Conservation (phyloP, 1,284 basidiomycete genomes). For the Moesziomyces aphidis region DNA sequence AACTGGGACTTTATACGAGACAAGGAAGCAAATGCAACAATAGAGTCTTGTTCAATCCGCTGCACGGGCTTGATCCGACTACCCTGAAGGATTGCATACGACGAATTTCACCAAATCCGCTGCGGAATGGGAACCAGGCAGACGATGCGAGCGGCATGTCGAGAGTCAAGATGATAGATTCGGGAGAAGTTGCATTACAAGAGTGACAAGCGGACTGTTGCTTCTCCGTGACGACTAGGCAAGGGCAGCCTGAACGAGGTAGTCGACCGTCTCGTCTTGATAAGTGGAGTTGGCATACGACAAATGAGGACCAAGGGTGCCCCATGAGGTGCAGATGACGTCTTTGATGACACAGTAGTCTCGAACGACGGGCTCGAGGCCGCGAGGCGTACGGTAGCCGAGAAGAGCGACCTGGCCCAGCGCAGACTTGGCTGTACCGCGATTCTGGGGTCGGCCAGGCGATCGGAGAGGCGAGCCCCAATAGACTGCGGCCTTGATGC, state of each 20-base stretch:
- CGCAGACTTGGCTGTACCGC: slow-evolving; percentile 11
- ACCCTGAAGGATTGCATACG: no score
- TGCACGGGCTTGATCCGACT: no score
- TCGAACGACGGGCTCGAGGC: slow-evolving; percentile 17
- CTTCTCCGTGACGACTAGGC: no score
- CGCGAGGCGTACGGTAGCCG: slow-evolving; percentile 26
- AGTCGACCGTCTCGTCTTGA: slow-evolving; percentile 23
- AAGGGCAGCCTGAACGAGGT: slow-evolving; percentile 20
- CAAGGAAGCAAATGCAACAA: no score
- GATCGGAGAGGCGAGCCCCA: slow-evolving; percentile 16
- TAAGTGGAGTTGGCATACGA: slow-evolving; percentile 21
- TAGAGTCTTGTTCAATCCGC: no score
- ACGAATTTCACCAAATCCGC: no score
- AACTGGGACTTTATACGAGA: no score
- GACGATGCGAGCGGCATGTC: no score
- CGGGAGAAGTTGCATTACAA: no score
- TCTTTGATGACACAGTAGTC: slow-evolving; percentile 18
- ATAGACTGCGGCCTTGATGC: slow-evolving; percentile 7
- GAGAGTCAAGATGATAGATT: no score
- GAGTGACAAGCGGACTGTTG: no score
- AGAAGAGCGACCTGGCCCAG: slow-evolving; percentile 18
- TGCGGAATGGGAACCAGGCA: no score
- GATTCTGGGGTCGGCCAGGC: slow-evolving; percentile 22
- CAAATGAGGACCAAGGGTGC: slow-evolving; percentile 11
- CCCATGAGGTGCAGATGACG: slow-evolving; percentile 17